phyloP scores from a whole-genome alignment of 225 moss, liverwort and hornwort genomes.

The Lunularia cruciata region DNA sequence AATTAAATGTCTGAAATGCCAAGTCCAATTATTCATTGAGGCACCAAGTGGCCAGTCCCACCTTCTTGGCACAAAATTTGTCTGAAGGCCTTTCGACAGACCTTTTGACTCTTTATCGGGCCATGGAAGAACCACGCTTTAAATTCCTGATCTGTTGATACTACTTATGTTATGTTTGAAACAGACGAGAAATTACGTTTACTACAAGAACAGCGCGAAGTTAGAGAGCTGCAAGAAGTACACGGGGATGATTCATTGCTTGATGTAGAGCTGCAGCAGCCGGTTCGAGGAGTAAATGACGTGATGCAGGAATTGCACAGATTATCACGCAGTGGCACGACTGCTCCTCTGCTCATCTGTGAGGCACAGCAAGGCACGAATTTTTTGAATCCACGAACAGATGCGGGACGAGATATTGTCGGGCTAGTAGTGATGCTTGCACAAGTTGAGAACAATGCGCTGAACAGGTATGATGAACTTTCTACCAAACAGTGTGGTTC shows the following conservation, averaged over 20 bases:
- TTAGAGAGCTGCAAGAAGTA: neutral
- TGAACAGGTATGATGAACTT: conserved; percentile 57
- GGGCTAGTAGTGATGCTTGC: conserved; percentile 61
- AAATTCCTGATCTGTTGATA: neutral
- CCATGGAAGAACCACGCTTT: no score
- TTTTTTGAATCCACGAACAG: conserved; percentile 42
- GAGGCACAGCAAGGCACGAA: conserved; percentile 43
- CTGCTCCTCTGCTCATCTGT: conserved; percentile 37
- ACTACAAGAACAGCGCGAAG: neutral
- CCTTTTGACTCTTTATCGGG: no score
- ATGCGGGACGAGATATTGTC: conserved; percentile 40
- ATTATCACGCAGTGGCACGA: conserved; percentile 9
- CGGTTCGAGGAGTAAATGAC: conserved; percentile 13
- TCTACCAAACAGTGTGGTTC: no score
- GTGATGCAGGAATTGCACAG: conserved; percentile 35
- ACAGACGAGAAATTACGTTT: conserved; percentile 18
- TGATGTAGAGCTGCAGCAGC: conserved; percentile 11
- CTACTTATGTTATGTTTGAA: neutral
- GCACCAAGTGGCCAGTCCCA: no score
- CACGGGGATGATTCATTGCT: conserved; percentile 38
- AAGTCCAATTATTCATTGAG: no score
- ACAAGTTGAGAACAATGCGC: conserved; percentile 51
- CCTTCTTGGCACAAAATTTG: no score
- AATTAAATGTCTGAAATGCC: no score
- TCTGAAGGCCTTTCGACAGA: no score